A percentile compares a stretch with the other conserved stretches of the same genome.
Conservation (phyloP, 139 green algal species). For the Tetraselmis striata region DNA sequence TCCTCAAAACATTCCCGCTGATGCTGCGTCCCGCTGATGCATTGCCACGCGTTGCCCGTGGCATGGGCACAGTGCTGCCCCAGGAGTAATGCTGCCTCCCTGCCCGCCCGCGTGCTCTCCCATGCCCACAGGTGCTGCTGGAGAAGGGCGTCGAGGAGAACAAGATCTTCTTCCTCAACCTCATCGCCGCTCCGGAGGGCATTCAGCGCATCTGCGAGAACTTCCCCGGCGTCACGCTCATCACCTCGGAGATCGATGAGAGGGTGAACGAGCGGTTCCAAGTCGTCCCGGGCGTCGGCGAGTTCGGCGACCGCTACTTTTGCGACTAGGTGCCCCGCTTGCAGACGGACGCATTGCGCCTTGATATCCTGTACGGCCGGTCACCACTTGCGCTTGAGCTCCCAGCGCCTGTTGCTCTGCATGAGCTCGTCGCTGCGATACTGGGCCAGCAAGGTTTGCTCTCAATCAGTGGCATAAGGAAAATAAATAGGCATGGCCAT, state of each 20-base stretch:
- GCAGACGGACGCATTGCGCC: constrained; percentile 77
- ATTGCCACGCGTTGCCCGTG: too few species aligned
- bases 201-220: constrained; percentile 64
- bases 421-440: constrained; percentile 78
- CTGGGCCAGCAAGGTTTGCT: constrained; percentile 65
- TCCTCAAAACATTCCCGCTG: too few species aligned
- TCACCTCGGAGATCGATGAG: constrained; percentile 93
- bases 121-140: constrained; percentile 85
- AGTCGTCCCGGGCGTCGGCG: constrained; percentile 79
- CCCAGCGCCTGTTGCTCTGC: constrained; percentile 70
- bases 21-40: too few species aligned
- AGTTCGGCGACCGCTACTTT: constrained; percentile 74
- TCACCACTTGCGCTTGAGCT: constrained; percentile 90
- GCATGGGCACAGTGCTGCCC: background rate
- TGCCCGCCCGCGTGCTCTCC: constrained; percentile 55
- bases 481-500: too few species aligned
- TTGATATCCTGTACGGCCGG: constrained; percentile 20
- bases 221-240: constrained; percentile 44
- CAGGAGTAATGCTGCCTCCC: background rate
- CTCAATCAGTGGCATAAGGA: too few species aligned
- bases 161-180: constrained; percentile 86
- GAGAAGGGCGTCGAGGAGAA: constrained; percentile 76
- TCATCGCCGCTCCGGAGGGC: constrained; percentile 90
- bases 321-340: constrained; percentile 51
- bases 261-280: constrained; percentile 67